Evolutionary conservation across 139 green algal species (phyloP).

Genomic region (Tetratostichococcus sp.): DNA sequence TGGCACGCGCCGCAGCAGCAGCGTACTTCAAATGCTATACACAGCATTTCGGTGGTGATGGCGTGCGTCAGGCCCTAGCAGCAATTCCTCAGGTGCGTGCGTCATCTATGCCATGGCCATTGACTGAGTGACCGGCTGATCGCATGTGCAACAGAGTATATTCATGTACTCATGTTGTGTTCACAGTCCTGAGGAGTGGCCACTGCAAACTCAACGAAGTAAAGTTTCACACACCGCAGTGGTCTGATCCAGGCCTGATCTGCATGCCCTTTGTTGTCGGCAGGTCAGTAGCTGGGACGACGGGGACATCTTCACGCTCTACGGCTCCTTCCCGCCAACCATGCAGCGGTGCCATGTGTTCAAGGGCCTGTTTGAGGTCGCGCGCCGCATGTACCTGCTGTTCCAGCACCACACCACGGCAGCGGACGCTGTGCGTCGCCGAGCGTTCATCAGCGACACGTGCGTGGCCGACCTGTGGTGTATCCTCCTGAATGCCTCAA

Average conservation of each 20-base stretch:
- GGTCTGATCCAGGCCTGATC: no score
- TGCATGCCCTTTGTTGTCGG: not conserved
- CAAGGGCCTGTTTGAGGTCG: conserved; percentile 37
- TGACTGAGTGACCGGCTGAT: no score
- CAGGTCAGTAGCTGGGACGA: conserved; percentile 49
- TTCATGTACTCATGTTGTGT: no score
- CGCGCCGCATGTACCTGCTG: conserved; percentile 44
- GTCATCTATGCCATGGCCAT: no score
- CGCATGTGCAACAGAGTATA: no score
- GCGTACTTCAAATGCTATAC: conserved; percentile 46
- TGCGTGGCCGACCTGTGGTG: not conserved
- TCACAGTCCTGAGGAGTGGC: no score
- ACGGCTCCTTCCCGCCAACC: conserved; percentile 48
- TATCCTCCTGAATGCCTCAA: no score
- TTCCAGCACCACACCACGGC: conserved; percentile 68
- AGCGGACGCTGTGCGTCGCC: no score
- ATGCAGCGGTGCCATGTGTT: conserved; percentile 57
- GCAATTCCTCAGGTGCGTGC: conserved; percentile 32
- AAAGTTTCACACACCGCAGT: no score
- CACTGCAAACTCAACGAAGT: no score
- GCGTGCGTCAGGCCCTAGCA: conserved; percentile 26
- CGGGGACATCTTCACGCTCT: conserved; percentile 65
- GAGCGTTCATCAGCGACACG: not conserved
- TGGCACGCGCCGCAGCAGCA: conserved; percentile 11
- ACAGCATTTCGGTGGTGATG: conserved; percentile 9